Base-by-base conservation (phyloP, 768 basidiomycete genomes). In the Hemileccinum rubropunctum region DNA sequence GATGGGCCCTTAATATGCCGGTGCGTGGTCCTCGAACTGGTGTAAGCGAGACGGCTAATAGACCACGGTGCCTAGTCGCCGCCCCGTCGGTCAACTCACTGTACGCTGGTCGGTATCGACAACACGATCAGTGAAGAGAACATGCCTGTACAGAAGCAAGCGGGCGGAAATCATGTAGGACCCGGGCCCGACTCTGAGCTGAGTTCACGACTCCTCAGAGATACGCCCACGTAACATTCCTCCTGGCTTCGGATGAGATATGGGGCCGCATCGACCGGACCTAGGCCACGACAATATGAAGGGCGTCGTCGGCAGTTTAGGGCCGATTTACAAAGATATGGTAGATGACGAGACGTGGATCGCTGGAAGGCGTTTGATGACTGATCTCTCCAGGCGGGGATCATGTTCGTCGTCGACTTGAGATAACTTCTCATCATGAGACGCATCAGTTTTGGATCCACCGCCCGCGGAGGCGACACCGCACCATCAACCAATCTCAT, bases 51-150 rank as follows among this genome's bases (percentile, higher is more conserved):
- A 10, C 4, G 8, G 36, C 15, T 36, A 20, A 43, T 28, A 28
- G 43, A 35, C 40, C 42, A 48, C 50, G 50, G 58, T 57, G 26
- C 58, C 54, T 60, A 38, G 33, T 6, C 34, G 43, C 36, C 28
- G 34, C 41, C 13, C 11, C 12, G 18, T 39, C 47, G 36, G 48
- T 28, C 15, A 12, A 30, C 17, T n/a, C 35, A 35, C 9, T 42
- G 20, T 3, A 11, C 23, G 45, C 51, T 17, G 28, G 41, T 48
- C 43, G 15, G 21, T 35, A 32, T 11, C 6, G 39, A 34, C 20
- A 47, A 12, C 15, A 47, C 9, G 30, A 23, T 30, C 44, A 12
- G 23, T 23, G 23, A 3, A 23, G 11, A 30, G 28, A 30, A 30
- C 28, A 30, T 30, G 28, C 11, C 28, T 30, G 28, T 12, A 8